Percentiles rank a stretch among this genome's conserved stretches.
Evolutionary conservation across 1,284 basidiomycete species (phyloP).

Genomic region (Ganoderma leucocontextum): DNA sequence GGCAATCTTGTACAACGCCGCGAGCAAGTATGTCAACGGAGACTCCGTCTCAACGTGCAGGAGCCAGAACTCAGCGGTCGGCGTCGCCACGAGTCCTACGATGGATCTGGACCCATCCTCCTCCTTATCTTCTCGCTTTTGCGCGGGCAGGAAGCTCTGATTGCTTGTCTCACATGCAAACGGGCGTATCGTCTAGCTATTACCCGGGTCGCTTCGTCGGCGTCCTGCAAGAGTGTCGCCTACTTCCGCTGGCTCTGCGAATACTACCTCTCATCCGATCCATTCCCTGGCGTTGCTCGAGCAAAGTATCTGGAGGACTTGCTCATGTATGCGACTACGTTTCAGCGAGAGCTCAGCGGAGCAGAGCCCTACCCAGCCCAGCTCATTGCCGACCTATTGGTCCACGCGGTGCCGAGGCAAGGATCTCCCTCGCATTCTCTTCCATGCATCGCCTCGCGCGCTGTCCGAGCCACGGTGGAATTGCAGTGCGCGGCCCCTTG

Average conservation of each 20-base stretch:
- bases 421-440: constrained; percentile 13
- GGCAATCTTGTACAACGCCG: background rate
- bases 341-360: constrained; percentile 5
- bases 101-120: constrained; percentile 41
- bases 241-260: constrained; percentile 3
- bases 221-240: background rate
- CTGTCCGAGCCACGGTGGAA: too few relatives aligned
- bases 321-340: background rate
- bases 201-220: constrained; percentile 10
- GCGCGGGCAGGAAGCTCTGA: constrained; percentile 15
- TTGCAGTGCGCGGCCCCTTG: too few relatives aligned
- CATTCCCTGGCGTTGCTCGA: background rate
- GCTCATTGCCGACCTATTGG: constrained; percentile 21
- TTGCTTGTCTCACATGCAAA: constrained; percentile 19
- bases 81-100: constrained; percentile 42
- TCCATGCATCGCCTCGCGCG: constrained; percentile 14
- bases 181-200: constrained; percentile 13
- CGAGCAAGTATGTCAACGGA: background rate
- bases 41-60: constrained; percentile 44
- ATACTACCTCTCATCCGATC: background rate
- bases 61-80: constrained; percentile 44
- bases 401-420: constrained; percentile 14
- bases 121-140: constrained; percentile 18
- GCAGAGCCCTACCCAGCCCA: constrained; percentile 15
- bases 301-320: constrained; percentile 10